Percentiles rank a stretch among this genome's conserved stretches.
Evolutionary conservation across 371 early-diverging fungal species (phyloP).

Genomic region (Apophysomyces trapeziformis): DNA sequence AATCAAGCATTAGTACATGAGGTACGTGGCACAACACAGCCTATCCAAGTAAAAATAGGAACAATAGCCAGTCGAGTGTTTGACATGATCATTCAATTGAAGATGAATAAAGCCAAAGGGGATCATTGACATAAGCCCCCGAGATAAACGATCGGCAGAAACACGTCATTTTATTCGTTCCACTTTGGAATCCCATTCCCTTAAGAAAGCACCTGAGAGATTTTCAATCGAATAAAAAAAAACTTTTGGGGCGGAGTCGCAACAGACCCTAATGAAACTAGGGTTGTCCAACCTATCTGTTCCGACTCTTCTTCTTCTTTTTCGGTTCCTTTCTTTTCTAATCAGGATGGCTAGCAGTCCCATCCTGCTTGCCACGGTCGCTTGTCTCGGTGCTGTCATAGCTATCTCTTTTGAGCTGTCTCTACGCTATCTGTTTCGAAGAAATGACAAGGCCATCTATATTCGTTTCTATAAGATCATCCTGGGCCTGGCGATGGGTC

Average conservation of each 20-base stretch:
- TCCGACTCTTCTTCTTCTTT: not conserved
- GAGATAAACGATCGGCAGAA: too few relatives aligned
- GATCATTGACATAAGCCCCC: not conserved
- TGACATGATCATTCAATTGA: not conserved
- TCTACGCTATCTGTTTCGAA: constrained; percentile 5
- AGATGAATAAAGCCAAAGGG: not conserved
- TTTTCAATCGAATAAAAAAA: not conserved
- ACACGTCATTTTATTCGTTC: not conserved
- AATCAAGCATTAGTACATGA: too few relatives aligned
- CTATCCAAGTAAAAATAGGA: too few relatives aligned
- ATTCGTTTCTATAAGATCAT: constrained; percentile 17
- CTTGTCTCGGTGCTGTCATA: constrained; percentile 8
- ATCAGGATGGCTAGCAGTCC: constrained; percentile 1
- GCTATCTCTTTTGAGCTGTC: constrained; percentile 8
- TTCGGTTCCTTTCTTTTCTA: not conserved
- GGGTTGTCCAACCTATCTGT: not conserved
- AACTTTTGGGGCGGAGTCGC: not conserved
- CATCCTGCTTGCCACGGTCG: not conserved
- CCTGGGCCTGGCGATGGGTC: constrained; percentile 7
- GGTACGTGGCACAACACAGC: too few relatives aligned
- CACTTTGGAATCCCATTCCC: not conserved
- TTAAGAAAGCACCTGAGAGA: too few relatives aligned
- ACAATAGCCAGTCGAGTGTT: too few relatives aligned
- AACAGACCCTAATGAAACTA: not conserved
- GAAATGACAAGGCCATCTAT: not conserved